phyloP scores from a whole-genome alignment of 1,139 yeast genomes.

The Debaryomyces udenii region DNA sequence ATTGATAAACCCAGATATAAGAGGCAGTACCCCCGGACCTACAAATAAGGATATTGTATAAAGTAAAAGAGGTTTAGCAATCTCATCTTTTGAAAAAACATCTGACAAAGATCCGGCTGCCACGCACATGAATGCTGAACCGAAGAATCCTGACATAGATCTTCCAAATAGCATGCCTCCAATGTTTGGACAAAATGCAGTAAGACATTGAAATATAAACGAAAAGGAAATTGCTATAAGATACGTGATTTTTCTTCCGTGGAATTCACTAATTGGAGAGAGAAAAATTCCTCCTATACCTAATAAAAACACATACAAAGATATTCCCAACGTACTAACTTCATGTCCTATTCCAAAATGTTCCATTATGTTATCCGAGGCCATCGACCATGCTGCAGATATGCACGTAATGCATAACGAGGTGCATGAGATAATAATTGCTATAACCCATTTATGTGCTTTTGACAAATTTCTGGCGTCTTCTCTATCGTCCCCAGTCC shows the following conservation, averaged over 20 bases:
- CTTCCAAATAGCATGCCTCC: slow-evolving; percentile 37
- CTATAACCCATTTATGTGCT: slow-evolving; percentile 33
- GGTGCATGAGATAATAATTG: slow-evolving; percentile 26
- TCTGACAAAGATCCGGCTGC: slow-evolving; percentile 40
- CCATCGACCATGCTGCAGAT: slow-evolving; percentile 38
- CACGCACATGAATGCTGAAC: slow-evolving; percentile 38
- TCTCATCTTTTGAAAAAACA: slow-evolving; percentile 27
- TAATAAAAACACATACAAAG: slow-evolving; percentile 33
- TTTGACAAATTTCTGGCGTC: slow-evolving; percentile 27
- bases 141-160: slow-evolving; percentile 37
- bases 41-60: slow-evolving; percentile 36
- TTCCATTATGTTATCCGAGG: slow-evolving; percentile 25
- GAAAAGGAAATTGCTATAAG: slow-evolving; percentile 26
- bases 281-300: slow-evolving; percentile 38
- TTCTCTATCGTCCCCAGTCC: slow-evolving; percentile 29
- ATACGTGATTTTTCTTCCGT: slow-evolving; percentile 35
- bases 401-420: slow-evolving; percentile 35
- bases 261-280: slow-evolving; percentile 37
- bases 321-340: slow-evolving; percentile 32
- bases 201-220: slow-evolving; percentile 30
- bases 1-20: slow-evolving; percentile 34
- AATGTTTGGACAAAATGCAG: slow-evolving; percentile 30
- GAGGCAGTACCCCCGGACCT: slow-evolving; percentile 39
- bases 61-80: slow-evolving; percentile 30
- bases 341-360: slow-evolving; percentile 31